These are phyloP conservation scores for Suillus placidus DNA, from an alignment of 768 basidiomycete species.

Conservation along the genomic window DNA sequence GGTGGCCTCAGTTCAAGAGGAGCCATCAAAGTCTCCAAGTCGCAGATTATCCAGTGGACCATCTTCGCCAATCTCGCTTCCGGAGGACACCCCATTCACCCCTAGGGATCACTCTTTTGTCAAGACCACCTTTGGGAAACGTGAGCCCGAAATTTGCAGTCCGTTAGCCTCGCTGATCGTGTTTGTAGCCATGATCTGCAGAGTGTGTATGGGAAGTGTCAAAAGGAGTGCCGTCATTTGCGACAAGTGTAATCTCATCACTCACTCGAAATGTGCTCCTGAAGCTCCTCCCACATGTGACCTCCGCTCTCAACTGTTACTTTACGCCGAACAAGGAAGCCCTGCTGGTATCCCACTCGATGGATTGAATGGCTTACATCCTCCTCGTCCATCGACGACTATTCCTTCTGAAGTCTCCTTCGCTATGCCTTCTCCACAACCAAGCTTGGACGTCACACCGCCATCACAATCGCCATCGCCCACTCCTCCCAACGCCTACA, in stretches of 20 bases:
- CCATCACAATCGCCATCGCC: slow-evolving; percentile 28
- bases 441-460: slow-evolving; percentile 49
- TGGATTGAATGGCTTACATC: slow-evolving; percentile 27
- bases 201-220: slow-evolving; percentile 77
- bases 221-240: slow-evolving; percentile 90
- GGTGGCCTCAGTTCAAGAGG: slow-evolving; percentile 48
- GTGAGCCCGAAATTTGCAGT: slow-evolving; percentile 42
- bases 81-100: slow-evolving; percentile 46
- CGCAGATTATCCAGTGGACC: slow-evolving; percentile 44
- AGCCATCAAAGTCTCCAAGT: slow-evolving; percentile 37
- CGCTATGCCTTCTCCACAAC: slow-evolving; percentile 48
- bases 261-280: slow-evolving; percentile 74
- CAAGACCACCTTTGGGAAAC: slow-evolving; percentile 90
- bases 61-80: slow-evolving; percentile 25
- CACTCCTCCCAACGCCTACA: slow-evolving; percentile 63
- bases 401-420: slow-evolving; percentile 63
- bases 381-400: slow-evolving; percentile 32
- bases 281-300: slow-evolving; percentile 83
- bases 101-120: slow-evolving; percentile 82
- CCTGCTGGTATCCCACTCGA: slow-evolving; percentile 60
- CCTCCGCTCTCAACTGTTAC: slow-evolving; percentile 75
- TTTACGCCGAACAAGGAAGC: slow-evolving; percentile 71
- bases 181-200: slow-evolving; percentile 76
- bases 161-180: slow-evolving; percentile 12
- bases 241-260: slow-evolving; percentile 86